Percentiles rank a stretch among this genome's conserved stretches.
Conservation (phyloP, 139 green algal genomes). For the Coelastrella sp. region DNA sequence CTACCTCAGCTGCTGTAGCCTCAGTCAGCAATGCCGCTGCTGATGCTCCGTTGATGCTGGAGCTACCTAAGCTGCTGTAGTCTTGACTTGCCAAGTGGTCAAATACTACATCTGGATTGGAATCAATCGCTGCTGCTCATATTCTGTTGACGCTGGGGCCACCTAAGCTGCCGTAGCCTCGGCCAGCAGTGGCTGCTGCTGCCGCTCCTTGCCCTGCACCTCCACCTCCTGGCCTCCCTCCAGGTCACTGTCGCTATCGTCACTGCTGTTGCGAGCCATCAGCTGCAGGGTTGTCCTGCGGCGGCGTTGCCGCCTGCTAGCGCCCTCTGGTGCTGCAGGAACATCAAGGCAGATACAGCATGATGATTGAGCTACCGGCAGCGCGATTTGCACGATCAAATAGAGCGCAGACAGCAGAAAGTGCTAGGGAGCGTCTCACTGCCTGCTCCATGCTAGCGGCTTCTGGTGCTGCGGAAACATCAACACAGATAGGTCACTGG, state of each 20-base stretch:
- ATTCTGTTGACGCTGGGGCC: too few species aligned
- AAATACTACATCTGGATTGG: too few species aligned
- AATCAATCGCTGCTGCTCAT: too few species aligned
- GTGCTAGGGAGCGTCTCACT: too few species aligned
- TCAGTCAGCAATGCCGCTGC: too few species aligned
- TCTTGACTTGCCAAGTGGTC: too few species aligned
- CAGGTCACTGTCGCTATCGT: neutral
- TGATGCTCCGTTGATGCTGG: too few species aligned
- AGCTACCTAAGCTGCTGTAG: too few species aligned
- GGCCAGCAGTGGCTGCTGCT: slow-evolving; percentile 17
- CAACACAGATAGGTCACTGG: neutral
- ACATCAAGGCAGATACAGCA: neutral
- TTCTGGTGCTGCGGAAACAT: neutral
- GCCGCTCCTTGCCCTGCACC: neutral
- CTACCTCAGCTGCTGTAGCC: too few species aligned
- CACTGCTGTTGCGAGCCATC: slow-evolving; percentile 35
- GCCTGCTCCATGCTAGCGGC: neutral
- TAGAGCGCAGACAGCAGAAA: neutral
- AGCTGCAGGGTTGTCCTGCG: slow-evolving; percentile 44
- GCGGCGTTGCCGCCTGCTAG: slow-evolving; percentile 10
- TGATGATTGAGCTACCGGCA: neutral
- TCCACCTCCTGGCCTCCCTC: neutral
- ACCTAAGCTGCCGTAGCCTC: neutral
- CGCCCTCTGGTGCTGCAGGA: neutral
- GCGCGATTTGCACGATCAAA: neutral